A percentile compares a stretch with the other conserved stretches of the same genome.
These are phyloP conservation scores for Syzygium syzygioides DNA, from an alignment of 441 rosid species.

Conservation along the genomic window DNA sequence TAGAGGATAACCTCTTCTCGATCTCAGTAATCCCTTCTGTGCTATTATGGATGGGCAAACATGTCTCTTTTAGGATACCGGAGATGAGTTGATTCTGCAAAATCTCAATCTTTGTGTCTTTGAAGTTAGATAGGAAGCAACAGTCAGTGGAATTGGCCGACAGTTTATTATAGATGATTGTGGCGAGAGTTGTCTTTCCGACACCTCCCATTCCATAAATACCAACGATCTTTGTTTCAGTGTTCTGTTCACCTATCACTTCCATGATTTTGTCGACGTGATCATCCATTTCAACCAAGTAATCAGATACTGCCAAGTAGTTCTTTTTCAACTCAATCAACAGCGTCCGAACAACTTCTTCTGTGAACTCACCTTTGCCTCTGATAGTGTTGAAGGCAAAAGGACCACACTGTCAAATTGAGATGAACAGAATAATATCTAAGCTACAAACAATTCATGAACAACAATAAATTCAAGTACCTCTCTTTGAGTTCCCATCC, in stretches of 20 bases:
- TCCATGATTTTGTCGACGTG: neutral
- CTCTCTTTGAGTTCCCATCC: neutral
- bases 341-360: neutral
- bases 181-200: neutral
- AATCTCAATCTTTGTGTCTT: too few species aligned
- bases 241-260: neutral
- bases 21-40: neutral
- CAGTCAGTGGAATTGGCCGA: fast-evolving
- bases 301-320: neutral
- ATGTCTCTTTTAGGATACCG: neutral
- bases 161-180: neutral
- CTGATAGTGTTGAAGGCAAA: neutral
- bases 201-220: neutral
- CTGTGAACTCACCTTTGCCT: neutral
- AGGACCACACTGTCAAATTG: fast-evolving
- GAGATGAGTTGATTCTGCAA: neutral
- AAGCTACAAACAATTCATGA: neutral
- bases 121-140: neutral
- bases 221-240: neutral
- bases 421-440: neutral
- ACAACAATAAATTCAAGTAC: neutral
- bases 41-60: fast-evolving
- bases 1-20: neutral
- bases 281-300: neutral
- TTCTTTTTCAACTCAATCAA: neutral